These are phyloP conservation scores for Dicorynia guianensis DNA, from an alignment of 306 rosid species.

Conservation along the genomic window DNA sequence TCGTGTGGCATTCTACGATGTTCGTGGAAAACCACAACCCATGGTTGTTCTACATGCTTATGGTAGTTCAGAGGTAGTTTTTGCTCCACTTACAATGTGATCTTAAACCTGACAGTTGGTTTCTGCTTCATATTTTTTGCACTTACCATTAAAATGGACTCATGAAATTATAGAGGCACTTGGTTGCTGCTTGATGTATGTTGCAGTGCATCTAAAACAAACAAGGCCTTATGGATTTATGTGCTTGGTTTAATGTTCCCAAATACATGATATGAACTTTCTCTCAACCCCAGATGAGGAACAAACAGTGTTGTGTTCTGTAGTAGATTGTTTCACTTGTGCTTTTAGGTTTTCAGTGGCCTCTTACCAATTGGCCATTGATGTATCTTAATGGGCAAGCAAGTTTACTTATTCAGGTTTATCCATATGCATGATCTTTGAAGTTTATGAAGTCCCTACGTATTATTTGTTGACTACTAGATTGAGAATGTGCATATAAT, in stretches of 20 bases:
- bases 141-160: conserved; percentile 12
- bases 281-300: background rate
- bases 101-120: conserved; percentile 14
- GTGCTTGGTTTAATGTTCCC: conserved; percentile 29
- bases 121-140: conserved; percentile 8
- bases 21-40: conserved; percentile 97
- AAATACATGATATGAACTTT: background rate
- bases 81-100: conserved; percentile 12
- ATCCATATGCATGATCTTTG: conserved; percentile 23
- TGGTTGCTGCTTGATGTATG: conserved; percentile 21
- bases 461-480: conserved; percentile 6
- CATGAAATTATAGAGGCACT: conserved; percentile 10
- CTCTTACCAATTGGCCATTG: conserved; percentile 10
- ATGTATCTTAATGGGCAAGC: background rate
- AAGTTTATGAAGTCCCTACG: background rate
- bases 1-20: conserved; percentile 91
- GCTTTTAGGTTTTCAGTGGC: background rate
- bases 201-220: conserved; percentile 17
- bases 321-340: conserved; percentile 9
- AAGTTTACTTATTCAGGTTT: conserved; percentile 18
- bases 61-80: conserved; percentile 60
- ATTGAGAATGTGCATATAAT: conserved; percentile 6
- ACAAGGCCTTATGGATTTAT: conserved; percentile 7
- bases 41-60: conserved; percentile 89
- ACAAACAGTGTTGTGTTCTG: background rate